phyloP scores from a whole-genome alignment of 1,284 basidiomycete genomes.

The Mycosarcoma mackinlayi region DNA sequence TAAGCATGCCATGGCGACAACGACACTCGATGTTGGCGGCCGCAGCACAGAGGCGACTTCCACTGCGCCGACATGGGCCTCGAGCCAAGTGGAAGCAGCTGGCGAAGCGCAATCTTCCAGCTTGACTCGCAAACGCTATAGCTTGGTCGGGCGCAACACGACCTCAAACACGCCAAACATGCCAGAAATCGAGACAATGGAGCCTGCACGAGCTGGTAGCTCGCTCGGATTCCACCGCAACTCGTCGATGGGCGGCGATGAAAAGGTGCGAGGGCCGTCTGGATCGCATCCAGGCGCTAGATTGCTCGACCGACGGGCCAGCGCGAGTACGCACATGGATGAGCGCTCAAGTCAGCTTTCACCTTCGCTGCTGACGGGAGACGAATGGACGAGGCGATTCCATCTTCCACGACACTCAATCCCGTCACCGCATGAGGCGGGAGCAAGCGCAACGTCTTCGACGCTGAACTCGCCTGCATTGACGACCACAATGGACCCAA shows the following conservation, averaged over 20 bases:
- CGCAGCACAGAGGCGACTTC: background rate
- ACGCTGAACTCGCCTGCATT: slow-evolving; percentile 34
- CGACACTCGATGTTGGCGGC: slow-evolving; percentile 2
- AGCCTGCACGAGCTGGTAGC: slow-evolving; percentile 16
- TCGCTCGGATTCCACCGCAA: slow-evolving; percentile 18
- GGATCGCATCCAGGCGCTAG: background rate
- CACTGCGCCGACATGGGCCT: background rate
- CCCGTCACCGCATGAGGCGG: slow-evolving; percentile 1
- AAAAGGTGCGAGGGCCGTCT: background rate
- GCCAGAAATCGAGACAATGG: slow-evolving; percentile 5
- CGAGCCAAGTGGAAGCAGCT: slow-evolving; percentile 8
- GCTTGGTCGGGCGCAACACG: slow-evolving; percentile 31
- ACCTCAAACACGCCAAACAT: slow-evolving; percentile 20
- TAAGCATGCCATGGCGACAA: slow-evolving; percentile 7
- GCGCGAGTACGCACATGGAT: slow-evolving; percentile 7
- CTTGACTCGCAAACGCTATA: slow-evolving; percentile 25
- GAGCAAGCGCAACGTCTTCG: slow-evolving; percentile 14
- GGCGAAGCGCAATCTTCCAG: background rate
- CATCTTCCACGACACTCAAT: slow-evolving; percentile 28
- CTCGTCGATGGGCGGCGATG: slow-evolving; percentile 9
- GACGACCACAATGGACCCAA: slow-evolving; percentile 36
- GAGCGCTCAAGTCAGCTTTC: slow-evolving; percentile 14
- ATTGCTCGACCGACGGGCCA: slow-evolving; percentile 30
- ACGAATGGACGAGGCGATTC: slow-evolving; percentile 41
- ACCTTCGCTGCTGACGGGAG: slow-evolving; percentile 16